phyloP scores from a whole-genome alignment of 2,329 filamentous ascomycete species.

The Thielaviopsis musarum region DNA sequence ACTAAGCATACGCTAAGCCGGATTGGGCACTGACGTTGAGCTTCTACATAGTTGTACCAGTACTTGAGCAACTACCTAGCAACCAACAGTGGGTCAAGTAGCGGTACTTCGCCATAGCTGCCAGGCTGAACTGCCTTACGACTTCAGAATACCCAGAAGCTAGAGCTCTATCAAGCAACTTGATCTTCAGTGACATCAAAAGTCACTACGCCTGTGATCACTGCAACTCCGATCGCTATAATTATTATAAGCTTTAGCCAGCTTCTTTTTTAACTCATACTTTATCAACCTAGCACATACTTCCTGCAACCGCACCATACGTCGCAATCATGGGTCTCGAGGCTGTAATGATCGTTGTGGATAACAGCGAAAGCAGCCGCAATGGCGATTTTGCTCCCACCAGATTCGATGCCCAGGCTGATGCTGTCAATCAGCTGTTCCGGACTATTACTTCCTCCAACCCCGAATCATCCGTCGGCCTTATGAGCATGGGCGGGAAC shows the following conservation, averaged over 20 bases:
- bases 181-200: constrained; percentile 11
- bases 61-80: neutral
- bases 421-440: constrained; percentile 90
- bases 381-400: constrained; percentile 90
- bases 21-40: neutral
- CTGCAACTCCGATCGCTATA: neutral
- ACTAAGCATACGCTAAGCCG: neutral
- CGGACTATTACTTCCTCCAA: constrained; percentile 89
- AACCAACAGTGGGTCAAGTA: neutral
- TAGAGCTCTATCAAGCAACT: neutral
- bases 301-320: constrained; percentile 8
- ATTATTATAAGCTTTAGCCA: neutral
- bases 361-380: constrained; percentile 97
- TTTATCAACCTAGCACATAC: neutral
- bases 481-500: constrained; percentile 98
- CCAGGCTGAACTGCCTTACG: constrained; percentile 12
- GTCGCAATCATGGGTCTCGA: constrained; percentile 80
- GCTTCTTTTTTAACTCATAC: neutral
- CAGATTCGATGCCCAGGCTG: constrained; percentile 88
- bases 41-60: neutral
- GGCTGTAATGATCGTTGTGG: constrained; percentile 98
- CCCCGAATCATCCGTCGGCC: constrained; percentile 87
- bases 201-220: neutral
- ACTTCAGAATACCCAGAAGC: constrained; percentile 11
- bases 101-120: neutral